A percentile compares a stretch with the other conserved stretches of the same genome.
These are phyloP conservation scores for Solanum chiquidenum DNA, from an alignment of 257 asterid species.

Conservation along the genomic window DNA sequence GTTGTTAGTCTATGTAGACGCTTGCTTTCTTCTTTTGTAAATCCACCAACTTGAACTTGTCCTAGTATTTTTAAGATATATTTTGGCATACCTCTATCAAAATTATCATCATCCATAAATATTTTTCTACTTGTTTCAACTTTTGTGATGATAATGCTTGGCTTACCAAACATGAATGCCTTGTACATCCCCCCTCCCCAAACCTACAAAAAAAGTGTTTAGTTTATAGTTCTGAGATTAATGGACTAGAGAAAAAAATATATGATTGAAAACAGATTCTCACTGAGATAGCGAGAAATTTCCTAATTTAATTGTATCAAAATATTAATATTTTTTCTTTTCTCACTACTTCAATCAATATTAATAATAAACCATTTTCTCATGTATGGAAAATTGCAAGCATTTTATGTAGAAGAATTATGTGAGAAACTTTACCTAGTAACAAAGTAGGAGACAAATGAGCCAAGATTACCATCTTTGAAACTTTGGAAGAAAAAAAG, in stretches of 20 bases:
- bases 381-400: neutral
- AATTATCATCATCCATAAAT: neutral
- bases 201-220: neutral
- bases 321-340: no score
- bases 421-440: neutral
- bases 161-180: neutral
- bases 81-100: neutral
- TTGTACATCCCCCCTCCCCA: neutral
- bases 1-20: neutral
- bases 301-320: no score
- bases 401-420: no score
- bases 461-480: neutral
- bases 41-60: neutral
- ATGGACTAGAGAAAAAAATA: neutral
- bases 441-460: neutral
- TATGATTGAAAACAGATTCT: no score
- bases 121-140: neutral
- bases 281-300: no score
- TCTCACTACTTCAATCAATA: no score
- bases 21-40: neutral
- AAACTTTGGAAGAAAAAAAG: neutral
- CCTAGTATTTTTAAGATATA: neutral
- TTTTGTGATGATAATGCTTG: neutral
- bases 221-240: neutral
- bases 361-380: no score